These are phyloP conservation scores for Isabelozyma pseudorhagii DNA, from an alignment of 805 yeast species.

Conservation along the genomic window DNA sequence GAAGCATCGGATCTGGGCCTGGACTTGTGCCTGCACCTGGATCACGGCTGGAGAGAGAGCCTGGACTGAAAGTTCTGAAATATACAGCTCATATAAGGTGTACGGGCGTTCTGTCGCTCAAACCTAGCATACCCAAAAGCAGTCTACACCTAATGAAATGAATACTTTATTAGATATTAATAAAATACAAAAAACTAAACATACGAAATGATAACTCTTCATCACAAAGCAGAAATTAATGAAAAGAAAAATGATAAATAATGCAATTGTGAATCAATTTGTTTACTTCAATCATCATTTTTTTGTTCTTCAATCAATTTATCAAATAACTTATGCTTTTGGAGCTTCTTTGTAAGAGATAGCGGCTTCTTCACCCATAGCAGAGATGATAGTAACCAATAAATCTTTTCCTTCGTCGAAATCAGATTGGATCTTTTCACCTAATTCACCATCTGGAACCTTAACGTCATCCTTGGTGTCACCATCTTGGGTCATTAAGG, in stretches of 20 bases:
- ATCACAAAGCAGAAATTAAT: conserved; percentile 2
- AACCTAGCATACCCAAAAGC: no score
- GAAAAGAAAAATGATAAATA: conserved; percentile 1
- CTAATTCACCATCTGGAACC: conserved; percentile 97
- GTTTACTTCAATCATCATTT: not conserved
- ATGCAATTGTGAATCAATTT: not conserved
- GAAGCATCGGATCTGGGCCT: no score
- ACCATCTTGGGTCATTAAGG: conserved; percentile 96
- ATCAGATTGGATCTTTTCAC: conserved; percentile 86
- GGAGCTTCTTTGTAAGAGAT: conserved; percentile 99
- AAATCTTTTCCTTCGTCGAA: conserved; percentile 98
- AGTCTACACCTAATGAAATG: not conserved
- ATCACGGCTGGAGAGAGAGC: no score
- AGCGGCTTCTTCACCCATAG: conserved; percentile 99
- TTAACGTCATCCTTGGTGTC: conserved; percentile 99
- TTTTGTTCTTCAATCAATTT: not conserved
- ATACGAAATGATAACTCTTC: not conserved
- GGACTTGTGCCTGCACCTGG: no score
- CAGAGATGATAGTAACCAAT: conserved; percentile 92
- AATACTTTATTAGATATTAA: not conserved
- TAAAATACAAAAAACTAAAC: not conserved
- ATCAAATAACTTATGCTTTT: conserved; percentile 38
- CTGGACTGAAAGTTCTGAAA: no score
- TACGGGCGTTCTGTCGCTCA: no score
- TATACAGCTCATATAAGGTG: no score